Base-by-base conservation (phyloP, 345 rosid genomes). In the Brassica incana region DNA sequence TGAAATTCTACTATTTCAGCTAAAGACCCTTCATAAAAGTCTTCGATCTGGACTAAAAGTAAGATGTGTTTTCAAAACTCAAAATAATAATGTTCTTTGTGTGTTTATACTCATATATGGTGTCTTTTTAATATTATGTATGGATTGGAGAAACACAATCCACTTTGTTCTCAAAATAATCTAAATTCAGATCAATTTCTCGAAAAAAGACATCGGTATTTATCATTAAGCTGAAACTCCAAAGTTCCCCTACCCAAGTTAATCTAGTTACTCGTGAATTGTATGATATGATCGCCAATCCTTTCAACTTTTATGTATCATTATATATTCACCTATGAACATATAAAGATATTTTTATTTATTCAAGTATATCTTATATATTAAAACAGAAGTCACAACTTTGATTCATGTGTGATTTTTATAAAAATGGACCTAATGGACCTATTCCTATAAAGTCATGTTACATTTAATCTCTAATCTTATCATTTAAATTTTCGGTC, bases 1-100 rank as follows among this genome's bases (percentile, higher is more conserved):
- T 36, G 25, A 71, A 69, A 69, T 25, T 67, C 9, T 10, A 80
- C 78, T 62, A 33, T 69, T 69, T 35, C n/a, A 69, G 75, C 71
- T 18, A 69, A 74, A 80, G 70, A 33, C 18, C 45, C 5, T 62
- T 56, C 67, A 6, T 56, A 56, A 29, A 38, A 65, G 61, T 73
- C 52, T 59, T 79, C 36, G 66, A 63, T 11, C 56, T 62, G 65
- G 78, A 61, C 78, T 43, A 69, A 27, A 78, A 40, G 9, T 48
- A 48, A 23, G 38, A 58, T 48, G 62, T 58, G 61, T 64, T 38
- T 38, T 18, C n/a, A 5, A 11, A 32, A 54, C 74, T 40, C 23
- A 11, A 48, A 4, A 48, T 43, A 59, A 32, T 18, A 30, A 1
- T 48, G 54, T 48, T 48, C 0, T 48, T 48, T 48, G 15, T 12